Conservation (phyloP, 768 basidiomycete species). For the Calocera viscosa region DNA sequence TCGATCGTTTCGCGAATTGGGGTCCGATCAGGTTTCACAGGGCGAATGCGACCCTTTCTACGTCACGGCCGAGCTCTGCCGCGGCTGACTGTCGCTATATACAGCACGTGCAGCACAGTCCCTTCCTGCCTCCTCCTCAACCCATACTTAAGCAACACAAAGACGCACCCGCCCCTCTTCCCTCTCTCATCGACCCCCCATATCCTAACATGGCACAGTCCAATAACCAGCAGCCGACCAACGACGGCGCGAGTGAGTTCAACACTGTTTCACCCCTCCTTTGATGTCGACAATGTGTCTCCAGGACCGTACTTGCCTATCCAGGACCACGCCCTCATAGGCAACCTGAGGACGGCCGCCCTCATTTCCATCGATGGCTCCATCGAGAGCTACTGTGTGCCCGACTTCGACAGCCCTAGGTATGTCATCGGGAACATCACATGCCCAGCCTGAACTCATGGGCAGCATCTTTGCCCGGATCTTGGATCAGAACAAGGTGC, state of each 20-base stretch:
- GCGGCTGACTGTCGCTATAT: too few species aligned
- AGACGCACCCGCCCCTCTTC: too few species aligned
- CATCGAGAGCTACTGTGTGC: conserved; percentile 81
- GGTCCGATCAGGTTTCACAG: too few species aligned
- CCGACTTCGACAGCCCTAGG: conserved; percentile 87
- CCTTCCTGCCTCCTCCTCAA: too few species aligned
- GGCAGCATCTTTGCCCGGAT: conserved; percentile 65
- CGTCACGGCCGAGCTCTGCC: too few species aligned
- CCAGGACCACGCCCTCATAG: conserved; percentile 71
- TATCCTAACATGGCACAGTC: background rate
- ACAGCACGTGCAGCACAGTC: too few species aligned
- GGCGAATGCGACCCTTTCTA: too few species aligned
- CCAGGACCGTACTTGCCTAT: conserved; percentile 55
- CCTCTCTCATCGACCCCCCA: too few species aligned
- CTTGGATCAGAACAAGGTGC: conserved; percentile 65
- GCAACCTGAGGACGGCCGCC: conserved; percentile 73
- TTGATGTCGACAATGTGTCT: too few species aligned
- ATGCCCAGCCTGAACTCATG: background rate
- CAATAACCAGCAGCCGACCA: background rate
- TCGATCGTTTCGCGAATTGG: too few species aligned
- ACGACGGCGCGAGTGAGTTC: background rate
- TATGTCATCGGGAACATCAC: conserved; percentile 8
- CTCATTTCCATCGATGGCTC: conserved; percentile 42
- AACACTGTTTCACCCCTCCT: background rate
- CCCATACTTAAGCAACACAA: too few species aligned